These are phyloP conservation scores for Hypoxylon sp. DNA, from an alignment of 2,329 filamentous ascomycete genomes.

Conservation along the genomic window DNA sequence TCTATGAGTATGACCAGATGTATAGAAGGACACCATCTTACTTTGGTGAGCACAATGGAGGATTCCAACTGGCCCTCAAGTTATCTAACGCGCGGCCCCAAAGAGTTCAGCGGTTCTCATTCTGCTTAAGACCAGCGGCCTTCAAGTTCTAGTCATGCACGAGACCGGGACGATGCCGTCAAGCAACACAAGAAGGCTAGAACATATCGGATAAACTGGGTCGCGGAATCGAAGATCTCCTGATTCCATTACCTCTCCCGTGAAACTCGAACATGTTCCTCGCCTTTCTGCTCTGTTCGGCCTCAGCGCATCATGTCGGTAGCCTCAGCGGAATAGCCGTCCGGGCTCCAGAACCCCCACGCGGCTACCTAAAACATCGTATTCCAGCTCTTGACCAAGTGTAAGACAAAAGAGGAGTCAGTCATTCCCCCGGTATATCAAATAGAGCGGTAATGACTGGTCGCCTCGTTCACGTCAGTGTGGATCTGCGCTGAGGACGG, in stretches of 20 bases:
- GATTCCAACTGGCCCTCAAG: not conserved
- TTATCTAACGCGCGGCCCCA: not conserved
- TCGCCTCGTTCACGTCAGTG: not conserved
- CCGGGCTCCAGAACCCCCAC: not conserved
- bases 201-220: conserved; percentile 3
- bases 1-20: not conserved
- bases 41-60: not conserved
- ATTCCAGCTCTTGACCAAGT: not conserved
- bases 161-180: conserved; percentile 4
- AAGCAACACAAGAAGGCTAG: conserved; percentile 14
- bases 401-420: not conserved
- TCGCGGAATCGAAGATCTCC: not conserved
- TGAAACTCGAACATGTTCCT: conserved; percentile 28
- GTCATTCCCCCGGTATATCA: not conserved
- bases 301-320: conserved; percentile 6
- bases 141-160: not conserved
- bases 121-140: not conserved
- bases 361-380: conserved; percentile 6
- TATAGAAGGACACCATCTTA: not conserved
- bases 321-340: conserved; percentile 2
- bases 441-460: not conserved
- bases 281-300: conserved; percentile 14
- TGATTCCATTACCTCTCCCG: not conserved
- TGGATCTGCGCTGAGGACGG: too few relatives aligned
- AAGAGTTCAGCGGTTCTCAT: not conserved